Base-by-base conservation (phyloP, 352 stramenopile genomes). In the Pythium phragmiticola region DNA sequence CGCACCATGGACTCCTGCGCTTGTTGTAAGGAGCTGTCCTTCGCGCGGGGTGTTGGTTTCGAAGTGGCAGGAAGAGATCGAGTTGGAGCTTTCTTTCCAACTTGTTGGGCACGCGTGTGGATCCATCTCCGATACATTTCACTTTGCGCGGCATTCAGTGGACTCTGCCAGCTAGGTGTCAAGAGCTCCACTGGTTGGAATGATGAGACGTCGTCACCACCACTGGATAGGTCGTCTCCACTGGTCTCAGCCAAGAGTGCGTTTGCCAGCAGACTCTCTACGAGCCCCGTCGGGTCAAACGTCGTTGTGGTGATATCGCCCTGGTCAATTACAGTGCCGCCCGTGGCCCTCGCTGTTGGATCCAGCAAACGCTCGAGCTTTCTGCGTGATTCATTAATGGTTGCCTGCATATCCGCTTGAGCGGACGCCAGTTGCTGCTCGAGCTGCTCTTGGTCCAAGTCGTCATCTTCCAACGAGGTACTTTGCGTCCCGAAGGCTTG, bases 1-100 rank as follows among this genome's bases (percentile, higher is more conserved):
- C 48, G 50, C 53, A 74, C 43, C 76, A 82, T 84, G 4, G 78
- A 87, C 28, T 75, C 63, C 30, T 87, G 75, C 9, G 75, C 77
- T 19, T 73, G 42, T 19, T 57, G 50, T 7, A 70, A 49, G 2
- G 54, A 39, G 8, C 68, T 57, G 6, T 68, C 47, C 56, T 72
- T 56, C 48, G 54, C 56, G 14, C 66, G 66, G 21, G 21, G 9
- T 7, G 45, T 50, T 50, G 33, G 50, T 33, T 11, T 21, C 0
- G 48, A 3, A 21, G 33, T 4, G 30, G 13, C 26, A 1, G 26
- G 26, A 30, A 5, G 6, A 54, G 28, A 19, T 39, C 16, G 34
- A 41, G 26, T 37, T 26, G 12, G 45, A 34, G 21, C 21, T 19
- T 51, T 19, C 21, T 39, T 34, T 19, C 17, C 45, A 30, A 21